Conservation (phyloP, 768 basidiomycete species). For the Boletus fagicola region DNA sequence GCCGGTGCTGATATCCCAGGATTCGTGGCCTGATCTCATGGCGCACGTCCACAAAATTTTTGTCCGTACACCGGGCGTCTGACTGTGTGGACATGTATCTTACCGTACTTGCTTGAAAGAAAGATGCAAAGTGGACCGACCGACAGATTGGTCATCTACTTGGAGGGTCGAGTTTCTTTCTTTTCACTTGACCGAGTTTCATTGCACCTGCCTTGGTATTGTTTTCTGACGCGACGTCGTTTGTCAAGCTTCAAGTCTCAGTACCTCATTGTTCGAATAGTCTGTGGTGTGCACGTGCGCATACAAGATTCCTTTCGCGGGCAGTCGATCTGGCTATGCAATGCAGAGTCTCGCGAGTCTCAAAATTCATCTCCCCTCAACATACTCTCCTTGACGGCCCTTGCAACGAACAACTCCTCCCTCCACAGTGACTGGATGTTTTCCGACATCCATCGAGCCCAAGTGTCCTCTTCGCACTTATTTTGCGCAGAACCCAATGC, state of each 20-base stretch:
- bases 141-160: too few relatives aligned
- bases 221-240: too few relatives aligned
- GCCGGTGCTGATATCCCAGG: background rate
- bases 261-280: background rate
- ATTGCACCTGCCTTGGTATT: background rate
- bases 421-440: slow-evolving; percentile 55
- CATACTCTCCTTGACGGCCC: slow-evolving; percentile 46
- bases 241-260: background rate
- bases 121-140: background rate
- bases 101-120: background rate
- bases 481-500: background rate
- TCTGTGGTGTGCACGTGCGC: background rate
- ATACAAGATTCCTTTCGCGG: background rate
- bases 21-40: slow-evolving; percentile 13
- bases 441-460: slow-evolving; percentile 36
- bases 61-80: background rate
- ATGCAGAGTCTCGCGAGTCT: background rate
- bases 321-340: background rate
- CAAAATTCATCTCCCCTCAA: slow-evolving; percentile 49
- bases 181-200: background rate
- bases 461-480: slow-evolving; percentile 7
- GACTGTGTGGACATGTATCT: background rate
- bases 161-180: background rate
- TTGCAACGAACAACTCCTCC: slow-evolving; percentile 57
- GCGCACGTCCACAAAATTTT: slow-evolving; percentile 3